These are phyloP conservation scores for Calonectria ilicicola DNA, from an alignment of 2,329 filamentous ascomycete species.

Conservation along the genomic window DNA sequence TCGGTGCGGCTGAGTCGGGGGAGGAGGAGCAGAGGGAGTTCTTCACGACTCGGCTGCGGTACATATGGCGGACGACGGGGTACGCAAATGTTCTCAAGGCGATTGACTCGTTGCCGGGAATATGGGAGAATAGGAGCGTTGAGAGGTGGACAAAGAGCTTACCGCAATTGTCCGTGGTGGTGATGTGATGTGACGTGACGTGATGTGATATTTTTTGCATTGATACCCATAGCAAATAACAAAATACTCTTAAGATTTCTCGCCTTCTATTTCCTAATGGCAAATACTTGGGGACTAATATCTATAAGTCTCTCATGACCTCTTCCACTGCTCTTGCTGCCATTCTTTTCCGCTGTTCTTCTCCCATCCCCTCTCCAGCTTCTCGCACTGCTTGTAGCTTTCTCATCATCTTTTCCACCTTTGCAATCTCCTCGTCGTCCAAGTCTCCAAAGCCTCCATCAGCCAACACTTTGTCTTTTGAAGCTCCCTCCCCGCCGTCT, in stretches of 20 bases:
- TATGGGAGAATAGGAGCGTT: constrained; percentile 20
- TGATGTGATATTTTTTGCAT: constrained; percentile 13
- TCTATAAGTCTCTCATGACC: constrained; percentile 70
- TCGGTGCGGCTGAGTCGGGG: constrained; percentile 23
- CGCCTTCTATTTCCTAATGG: not conserved
- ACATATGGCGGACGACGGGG: constrained; percentile 23
- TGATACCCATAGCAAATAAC: not conserved
- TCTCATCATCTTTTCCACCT: constrained; percentile 73
- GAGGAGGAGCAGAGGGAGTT: not conserved
- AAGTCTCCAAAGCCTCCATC: constrained; percentile 56
- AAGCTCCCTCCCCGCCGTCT: constrained; percentile 20
- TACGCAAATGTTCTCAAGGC: constrained; percentile 25
- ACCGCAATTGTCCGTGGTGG: constrained; percentile 22
- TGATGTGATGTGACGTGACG: constrained; percentile 13
- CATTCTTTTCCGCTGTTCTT: constrained; percentile 70
- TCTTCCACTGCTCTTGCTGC: constrained; percentile 72
- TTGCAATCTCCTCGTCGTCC: constrained; percentile 66
- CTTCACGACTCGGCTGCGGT: constrained; percentile 8
- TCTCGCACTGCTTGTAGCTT: constrained; percentile 73
- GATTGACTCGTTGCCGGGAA: constrained; percentile 21
- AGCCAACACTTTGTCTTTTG: constrained; percentile 25
- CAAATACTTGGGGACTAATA: not conserved
- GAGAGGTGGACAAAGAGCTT: constrained; percentile 22
- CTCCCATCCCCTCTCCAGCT: constrained; percentile 68
- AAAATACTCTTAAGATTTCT: not conserved